These are phyloP conservation scores for Elongisporangium anandrum DNA, from an alignment of 352 stramenopile species.

Conservation along the genomic window DNA sequence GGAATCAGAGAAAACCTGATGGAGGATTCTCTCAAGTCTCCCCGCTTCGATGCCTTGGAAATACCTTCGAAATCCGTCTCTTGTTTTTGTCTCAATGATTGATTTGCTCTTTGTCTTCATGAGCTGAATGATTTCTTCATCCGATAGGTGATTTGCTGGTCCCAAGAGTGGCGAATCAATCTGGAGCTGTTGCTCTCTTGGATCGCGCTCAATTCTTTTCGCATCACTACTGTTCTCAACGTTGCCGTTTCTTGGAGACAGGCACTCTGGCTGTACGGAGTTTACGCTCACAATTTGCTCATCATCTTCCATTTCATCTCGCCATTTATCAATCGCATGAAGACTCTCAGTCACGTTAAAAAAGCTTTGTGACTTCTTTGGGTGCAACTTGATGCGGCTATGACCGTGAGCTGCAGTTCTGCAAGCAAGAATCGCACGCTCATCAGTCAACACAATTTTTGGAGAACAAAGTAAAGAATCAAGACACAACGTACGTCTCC, in stretches of 20 bases:
- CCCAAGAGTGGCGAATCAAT: slow-evolving; percentile 20
- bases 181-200: slow-evolving; percentile 10
- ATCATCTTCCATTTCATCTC: slow-evolving; percentile 61
- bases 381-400: slow-evolving; percentile 15
- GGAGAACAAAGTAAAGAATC: not conserved
- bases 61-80: slow-evolving; percentile 63
- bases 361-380: slow-evolving; percentile 24
- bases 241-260: slow-evolving; percentile 13
- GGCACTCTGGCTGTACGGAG: slow-evolving; percentile 24
- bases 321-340: slow-evolving; percentile 68
- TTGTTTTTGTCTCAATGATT: slow-evolving; percentile 56
- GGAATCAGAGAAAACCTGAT: slow-evolving; percentile 36
- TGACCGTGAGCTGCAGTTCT: slow-evolving; percentile 1
- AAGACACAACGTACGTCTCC: slow-evolving; percentile 4
- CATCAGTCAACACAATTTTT: not conserved
- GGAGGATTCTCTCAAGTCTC: slow-evolving; percentile 44
- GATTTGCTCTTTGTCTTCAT: slow-evolving; percentile 42
- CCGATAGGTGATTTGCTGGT: slow-evolving; percentile 34
- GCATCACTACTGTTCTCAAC: not conserved
- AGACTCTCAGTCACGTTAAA: slow-evolving; percentile 75
- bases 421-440: slow-evolving; percentile 3
- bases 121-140: slow-evolving; percentile 43
- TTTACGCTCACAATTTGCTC: slow-evolving; percentile 20
- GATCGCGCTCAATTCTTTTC: slow-evolving; percentile 1
- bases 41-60: slow-evolving; percentile 53